Evolutionary conservation across 805 yeast species (phyloP), one percentile per base, ranked within the genome.

Genomic region (Novakomyces olei): DNA sequence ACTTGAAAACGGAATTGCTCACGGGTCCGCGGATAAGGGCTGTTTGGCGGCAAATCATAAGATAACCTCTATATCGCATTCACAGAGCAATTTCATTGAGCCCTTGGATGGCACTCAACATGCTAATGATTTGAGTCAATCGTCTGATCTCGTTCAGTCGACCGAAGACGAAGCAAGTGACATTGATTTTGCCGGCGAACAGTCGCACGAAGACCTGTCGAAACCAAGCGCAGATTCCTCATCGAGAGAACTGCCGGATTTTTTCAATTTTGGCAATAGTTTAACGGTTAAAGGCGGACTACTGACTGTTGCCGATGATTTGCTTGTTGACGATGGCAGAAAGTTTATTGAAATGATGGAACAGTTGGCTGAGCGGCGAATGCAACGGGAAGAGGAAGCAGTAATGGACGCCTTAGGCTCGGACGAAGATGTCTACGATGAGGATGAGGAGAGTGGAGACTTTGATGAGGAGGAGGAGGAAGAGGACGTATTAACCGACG

Each of bases 341-440:
- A 66, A 70, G 27, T 77, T 80, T 40, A 63, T 79, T 20, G 72
- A 72, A 40, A 72, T 78, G 63, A 72, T 81, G 67, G 91, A 79
- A 48, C 63, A 69, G 34, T 56, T 77, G 29, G 77, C 80, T 3
- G 63, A 64, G 36, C 61, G 69, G 28, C 53, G 68, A 14, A 43
- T 57, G 46, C 52, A 48, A 5, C 44, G 59, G 14, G 55, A 53
- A 33, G 49, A 45, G 17, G 53, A 47, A 26, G 37, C 46, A 6
- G 20, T 41, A 16, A 36, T 26, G 8, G 54, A 48, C 15, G 48
- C 50, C 24, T 47, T 42, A 2, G 44, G 46, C 22, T 48, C 46
- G 10, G 46, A 47, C 27, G 49, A 44, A 18, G 55, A 46, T 4
- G 49, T 42, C n/a, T 50, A 48, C 7, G 51, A 44, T 12, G 44